These are phyloP conservation scores for Lactarius evosmus DNA, from an alignment of 768 basidiomycete genomes.

Conservation along the genomic window DNA sequence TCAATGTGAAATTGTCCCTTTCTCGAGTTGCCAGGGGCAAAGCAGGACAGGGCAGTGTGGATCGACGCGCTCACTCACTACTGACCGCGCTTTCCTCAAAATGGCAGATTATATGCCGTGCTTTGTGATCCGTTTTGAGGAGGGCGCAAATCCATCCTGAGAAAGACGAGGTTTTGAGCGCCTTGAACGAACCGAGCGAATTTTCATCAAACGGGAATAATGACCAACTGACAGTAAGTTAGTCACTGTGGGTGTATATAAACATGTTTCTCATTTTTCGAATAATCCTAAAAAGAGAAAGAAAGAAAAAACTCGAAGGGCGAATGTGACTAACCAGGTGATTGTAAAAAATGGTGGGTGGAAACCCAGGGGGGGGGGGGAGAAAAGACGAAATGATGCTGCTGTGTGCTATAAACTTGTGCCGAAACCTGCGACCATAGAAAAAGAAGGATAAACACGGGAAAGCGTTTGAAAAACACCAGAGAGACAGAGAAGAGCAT, in stretches of 20 bases:
- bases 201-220: no score
- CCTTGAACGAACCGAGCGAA: neutral
- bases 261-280: slow-evolving; percentile 1
- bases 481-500: slow-evolving; percentile 3
- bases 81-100: no score
- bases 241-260: neutral
- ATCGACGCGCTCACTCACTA: no score
- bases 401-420: slow-evolving; percentile 8
- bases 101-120: no score
- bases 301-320: neutral
- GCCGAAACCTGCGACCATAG: slow-evolving; percentile 23
- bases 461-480: neutral
- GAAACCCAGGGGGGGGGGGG: neutral
- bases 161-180: neutral
- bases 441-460: slow-evolving; percentile 9
- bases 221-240: neutral
- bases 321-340: slow-evolving; percentile 1
- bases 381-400: neutral
- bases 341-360: slow-evolving; percentile 3
- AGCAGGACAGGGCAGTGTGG: no score
- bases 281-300: neutral
- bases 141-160: no score
- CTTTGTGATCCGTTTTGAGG: no score
- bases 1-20: no score
- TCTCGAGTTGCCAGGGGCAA: no score